Conservation (phyloP, 208 protist species). For the Novymonas esmeraldas region DNA sequence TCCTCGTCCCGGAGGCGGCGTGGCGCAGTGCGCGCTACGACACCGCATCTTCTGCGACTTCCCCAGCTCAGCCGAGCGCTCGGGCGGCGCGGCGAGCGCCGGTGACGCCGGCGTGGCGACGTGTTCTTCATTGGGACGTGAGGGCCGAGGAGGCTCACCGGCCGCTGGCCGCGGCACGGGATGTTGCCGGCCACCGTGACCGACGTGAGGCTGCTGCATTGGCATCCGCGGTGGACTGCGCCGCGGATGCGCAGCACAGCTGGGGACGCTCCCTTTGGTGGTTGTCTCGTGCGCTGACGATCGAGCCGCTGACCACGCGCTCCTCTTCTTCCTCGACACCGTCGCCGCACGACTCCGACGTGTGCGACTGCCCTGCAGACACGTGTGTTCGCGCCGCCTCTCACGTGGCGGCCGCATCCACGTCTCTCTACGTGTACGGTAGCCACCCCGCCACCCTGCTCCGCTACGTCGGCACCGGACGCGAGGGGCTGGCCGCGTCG, state of each 20-base stretch:
- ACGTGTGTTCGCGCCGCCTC: too few species aligned
- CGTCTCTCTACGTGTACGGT: conserved; percentile 17
- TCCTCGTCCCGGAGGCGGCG: conserved; percentile 3
- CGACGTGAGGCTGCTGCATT: too few species aligned
- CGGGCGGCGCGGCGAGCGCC: neutral
- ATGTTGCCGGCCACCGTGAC: too few species aligned
- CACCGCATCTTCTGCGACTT: neutral
- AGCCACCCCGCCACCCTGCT: conserved; percentile 8
- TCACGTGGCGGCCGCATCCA: neutral
- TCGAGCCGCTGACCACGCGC: neutral
- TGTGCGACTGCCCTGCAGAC: neutral
- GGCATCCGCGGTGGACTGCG: too few species aligned
- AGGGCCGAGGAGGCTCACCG: neutral
- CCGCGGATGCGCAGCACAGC: too few species aligned
- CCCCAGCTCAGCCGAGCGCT: neutral
- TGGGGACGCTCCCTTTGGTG: conserved; percentile 22
- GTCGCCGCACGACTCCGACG: neutral
- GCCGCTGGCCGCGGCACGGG: too few species aligned
- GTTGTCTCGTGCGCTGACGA: conserved; percentile 8
- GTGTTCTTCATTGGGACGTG: conserved; percentile 21
- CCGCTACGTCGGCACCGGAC: neutral
- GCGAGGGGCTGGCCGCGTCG: too few species aligned
- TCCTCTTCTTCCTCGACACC: too few species aligned
- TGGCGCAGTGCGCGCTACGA: neutral
- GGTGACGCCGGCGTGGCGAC: neutral